phyloP scores from a whole-genome alignment of 2,329 filamentous ascomycete species.

The Fusarium oxysporum region DNA sequence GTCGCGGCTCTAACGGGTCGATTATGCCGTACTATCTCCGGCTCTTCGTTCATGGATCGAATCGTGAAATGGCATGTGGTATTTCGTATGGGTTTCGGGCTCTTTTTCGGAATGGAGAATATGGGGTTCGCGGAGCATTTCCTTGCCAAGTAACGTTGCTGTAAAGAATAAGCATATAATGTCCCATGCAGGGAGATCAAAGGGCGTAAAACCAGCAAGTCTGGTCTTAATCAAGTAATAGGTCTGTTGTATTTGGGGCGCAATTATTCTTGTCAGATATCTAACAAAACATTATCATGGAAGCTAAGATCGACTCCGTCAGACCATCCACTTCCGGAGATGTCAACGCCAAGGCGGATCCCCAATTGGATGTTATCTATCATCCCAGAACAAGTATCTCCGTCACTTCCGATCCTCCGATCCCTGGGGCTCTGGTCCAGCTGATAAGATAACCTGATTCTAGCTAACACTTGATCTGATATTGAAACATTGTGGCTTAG shows the following conservation, averaged over 20 bases:
- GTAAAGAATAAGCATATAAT: not conserved
- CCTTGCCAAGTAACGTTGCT: not conserved
- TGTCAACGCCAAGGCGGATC: slow-evolving; percentile 10
- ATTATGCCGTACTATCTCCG: slow-evolving; percentile 12
- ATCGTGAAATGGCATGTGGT: not conserved
- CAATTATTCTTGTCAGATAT: not conserved
- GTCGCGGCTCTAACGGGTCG: slow-evolving; percentile 20
- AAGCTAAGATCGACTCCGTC: slow-evolving; percentile 1
- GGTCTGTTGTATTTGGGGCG: too few relatives aligned
- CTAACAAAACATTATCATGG: not conserved
- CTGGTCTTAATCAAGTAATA: not conserved
- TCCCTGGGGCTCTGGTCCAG: not conserved
- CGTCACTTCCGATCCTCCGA: slow-evolving; percentile 23
- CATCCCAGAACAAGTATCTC: slow-evolving; percentile 27
- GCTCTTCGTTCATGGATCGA: not conserved
- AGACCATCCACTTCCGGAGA: slow-evolving; percentile 27
- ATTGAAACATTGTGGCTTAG: not conserved
- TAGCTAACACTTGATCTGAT: not conserved
- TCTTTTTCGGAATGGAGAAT: slow-evolving; percentile 13
- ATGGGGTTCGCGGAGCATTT: not conserved
- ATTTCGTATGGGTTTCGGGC: not conserved
- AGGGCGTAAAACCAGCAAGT: not conserved
- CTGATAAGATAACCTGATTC: slow-evolving; percentile 15
- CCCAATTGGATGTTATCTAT: slow-evolving; percentile 21
- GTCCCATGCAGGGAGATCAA: not conserved